Evolutionary conservation across 139 green algal species (phyloP).

Genomic region (Haematococcus lacustris): DNA sequence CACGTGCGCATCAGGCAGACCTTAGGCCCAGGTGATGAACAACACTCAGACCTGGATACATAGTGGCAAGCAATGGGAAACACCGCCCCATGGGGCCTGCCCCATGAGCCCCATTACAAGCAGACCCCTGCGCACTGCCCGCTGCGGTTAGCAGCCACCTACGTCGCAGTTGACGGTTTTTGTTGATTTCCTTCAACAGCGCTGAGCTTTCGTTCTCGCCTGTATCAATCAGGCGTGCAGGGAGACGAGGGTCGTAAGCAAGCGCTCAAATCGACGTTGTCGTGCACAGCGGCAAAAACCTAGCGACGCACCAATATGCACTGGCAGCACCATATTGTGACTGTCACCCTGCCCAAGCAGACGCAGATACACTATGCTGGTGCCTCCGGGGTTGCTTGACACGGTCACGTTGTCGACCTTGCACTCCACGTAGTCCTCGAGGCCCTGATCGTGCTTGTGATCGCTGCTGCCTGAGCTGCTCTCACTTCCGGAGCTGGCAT

Average conservation of each 20-base stretch:
- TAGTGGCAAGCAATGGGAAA: too few species aligned
- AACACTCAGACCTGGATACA: too few species aligned
- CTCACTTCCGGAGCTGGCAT: too few species aligned
- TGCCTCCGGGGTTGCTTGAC: too few species aligned
- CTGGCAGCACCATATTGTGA: slow-evolving; percentile 11
- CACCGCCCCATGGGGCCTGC: too few species aligned
- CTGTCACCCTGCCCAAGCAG: neutral
- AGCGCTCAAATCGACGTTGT: neutral
- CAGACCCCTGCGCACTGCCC: too few species aligned
- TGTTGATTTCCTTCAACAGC: slow-evolving; percentile 44
- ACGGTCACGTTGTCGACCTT: slow-evolving; percentile 14
- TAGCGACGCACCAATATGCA: slow-evolving; percentile 11
- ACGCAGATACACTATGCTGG: neutral
- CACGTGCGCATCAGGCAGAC: too few species aligned
- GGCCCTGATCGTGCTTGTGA: neutral
- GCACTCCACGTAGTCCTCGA: slow-evolving; percentile 10
- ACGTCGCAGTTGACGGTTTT: slow-evolving; percentile 25
- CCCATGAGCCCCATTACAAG: too few species aligned
- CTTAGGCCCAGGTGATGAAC: too few species aligned
- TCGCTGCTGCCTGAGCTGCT: too few species aligned
- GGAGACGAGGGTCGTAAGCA: neutral
- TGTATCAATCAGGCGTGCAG: neutral
- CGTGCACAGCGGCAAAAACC: neutral
- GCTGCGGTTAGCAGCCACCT: too few species aligned
- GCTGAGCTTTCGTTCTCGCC: slow-evolving; percentile 42